Percentiles rank a stretch among this genome's conserved stretches.
phyloP scores from a whole-genome alignment of 1,284 basidiomycete species.

The Puccinia horiana region DNA sequence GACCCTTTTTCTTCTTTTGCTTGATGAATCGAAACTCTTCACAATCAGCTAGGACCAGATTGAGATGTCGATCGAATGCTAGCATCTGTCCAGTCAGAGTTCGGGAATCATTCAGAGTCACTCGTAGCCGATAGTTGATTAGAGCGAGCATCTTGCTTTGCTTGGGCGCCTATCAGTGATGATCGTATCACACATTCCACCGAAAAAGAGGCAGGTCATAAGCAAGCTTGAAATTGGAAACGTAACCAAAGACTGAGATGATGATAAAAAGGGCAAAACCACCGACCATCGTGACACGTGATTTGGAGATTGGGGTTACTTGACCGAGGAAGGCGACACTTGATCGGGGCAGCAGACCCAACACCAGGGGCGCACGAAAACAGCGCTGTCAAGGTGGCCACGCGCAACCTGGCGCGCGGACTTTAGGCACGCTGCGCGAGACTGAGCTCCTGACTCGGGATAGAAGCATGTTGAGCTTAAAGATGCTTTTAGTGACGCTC shows the following conservation, averaged over 20 bases:
- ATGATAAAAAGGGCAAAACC: neutral
- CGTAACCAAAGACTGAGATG: neutral
- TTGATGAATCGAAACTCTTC: conserved; percentile 90
- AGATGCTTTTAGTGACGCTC: neutral
- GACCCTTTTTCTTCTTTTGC: conserved; percentile 73
- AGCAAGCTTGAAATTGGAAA: neutral
- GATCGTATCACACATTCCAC: neutral
- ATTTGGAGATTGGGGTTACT: neutral
- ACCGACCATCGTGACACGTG: neutral
- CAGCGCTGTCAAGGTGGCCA: neutral
- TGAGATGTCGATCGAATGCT: conserved; percentile 99
- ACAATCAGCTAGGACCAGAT: conserved; percentile 94
- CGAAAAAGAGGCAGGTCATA: neutral
- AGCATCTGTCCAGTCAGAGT: conserved; percentile 96
- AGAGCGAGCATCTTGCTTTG: conserved; percentile 97
- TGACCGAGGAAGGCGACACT: neutral
- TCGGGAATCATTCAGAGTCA: conserved; percentile 97
- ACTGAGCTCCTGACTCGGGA: no score
- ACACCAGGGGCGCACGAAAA: neutral
- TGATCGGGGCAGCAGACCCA: neutral
- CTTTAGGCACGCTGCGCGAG: neutral
- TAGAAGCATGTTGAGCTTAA: neutral
- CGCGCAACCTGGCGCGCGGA: neutral
- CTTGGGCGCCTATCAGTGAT: conserved; percentile 66
- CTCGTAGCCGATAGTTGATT: conserved; percentile 95